Conservation (phyloP, 306 rosid genomes). For the Canavalia ensiformis region DNA sequence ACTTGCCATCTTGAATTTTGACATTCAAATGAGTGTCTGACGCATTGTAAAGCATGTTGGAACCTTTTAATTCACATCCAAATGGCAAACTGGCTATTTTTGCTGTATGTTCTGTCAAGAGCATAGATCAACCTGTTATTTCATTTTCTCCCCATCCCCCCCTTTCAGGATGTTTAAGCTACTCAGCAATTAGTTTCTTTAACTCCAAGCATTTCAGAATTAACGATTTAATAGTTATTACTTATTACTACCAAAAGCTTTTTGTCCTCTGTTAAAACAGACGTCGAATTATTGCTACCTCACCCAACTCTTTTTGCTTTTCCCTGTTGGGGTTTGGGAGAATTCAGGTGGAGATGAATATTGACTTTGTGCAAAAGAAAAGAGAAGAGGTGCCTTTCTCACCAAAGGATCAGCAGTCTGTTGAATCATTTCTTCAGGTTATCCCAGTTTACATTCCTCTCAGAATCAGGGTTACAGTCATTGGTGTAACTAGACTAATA, state of each 20-base stretch:
- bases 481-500: conserved; percentile 35
- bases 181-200: conserved; percentile 20
- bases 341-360: conserved; percentile 83
- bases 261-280: conserved; percentile 28
- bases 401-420: conserved; percentile 81
- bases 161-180: neutral
- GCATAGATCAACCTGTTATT: conserved; percentile 4
- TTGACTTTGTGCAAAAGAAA: conserved; percentile 76
- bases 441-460: conserved; percentile 19
- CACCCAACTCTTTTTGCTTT: conserved; percentile 14
- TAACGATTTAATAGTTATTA: conserved; percentile 27
- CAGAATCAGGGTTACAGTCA: conserved; percentile 21
- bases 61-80: neutral
- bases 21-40: conserved; percentile 16
- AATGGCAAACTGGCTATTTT: neutral
- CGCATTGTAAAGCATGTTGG: neutral
- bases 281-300: conserved; percentile 7
- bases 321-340: conserved; percentile 20
- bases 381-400: conserved; percentile 87
- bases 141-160: conserved; percentile 11
- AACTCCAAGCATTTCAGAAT: neutral
- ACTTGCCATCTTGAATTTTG: conserved; percentile 16
- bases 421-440: conserved; percentile 89
- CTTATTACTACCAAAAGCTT: neutral
- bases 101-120: conserved; percentile 3